phyloP scores from a whole-genome alignment of 495 filamentous ascomycete genomes.

The Hypoxylon fragiforme region DNA sequence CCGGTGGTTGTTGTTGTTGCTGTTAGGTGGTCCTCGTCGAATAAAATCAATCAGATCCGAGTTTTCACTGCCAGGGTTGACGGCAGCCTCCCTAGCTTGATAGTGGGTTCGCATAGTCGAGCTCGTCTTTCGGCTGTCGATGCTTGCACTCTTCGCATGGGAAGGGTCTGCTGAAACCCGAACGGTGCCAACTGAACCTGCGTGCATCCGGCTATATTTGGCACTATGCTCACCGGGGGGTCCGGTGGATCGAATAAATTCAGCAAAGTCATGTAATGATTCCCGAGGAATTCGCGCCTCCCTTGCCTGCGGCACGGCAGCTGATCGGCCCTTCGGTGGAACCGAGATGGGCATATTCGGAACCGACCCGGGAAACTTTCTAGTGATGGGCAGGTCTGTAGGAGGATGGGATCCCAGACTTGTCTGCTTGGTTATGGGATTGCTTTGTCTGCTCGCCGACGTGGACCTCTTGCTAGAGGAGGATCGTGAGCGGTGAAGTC shows the following conservation, averaged over 20 bases:
- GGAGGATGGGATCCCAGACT: slow-evolving; percentile 43
- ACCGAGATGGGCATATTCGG: slow-evolving; percentile 36
- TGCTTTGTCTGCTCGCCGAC: slow-evolving; percentile 18
- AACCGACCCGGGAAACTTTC: slow-evolving; percentile 30
- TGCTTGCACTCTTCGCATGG: slow-evolving; percentile 28
- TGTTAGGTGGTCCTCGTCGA: slow-evolving; percentile 71
- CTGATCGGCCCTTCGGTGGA: slow-evolving; percentile 40
- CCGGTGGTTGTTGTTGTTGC: slow-evolving; percentile 55
- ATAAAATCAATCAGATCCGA: slow-evolving; percentile 95
- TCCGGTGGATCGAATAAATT: slow-evolving; percentile 84
- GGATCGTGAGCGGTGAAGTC: slow-evolving; percentile 42
- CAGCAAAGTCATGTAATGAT: slow-evolving; percentile 75
- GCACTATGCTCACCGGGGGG: slow-evolving; percentile 51
- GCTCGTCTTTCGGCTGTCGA: slow-evolving; percentile 38
- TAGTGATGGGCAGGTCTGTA: slow-evolving; percentile 38
- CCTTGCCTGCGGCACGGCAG: slow-evolving; percentile 55
- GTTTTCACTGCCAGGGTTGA: slow-evolving; percentile 63
- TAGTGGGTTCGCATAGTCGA: slow-evolving; percentile 51
- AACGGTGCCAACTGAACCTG: slow-evolving; percentile 5
- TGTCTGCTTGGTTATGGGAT: slow-evolving; percentile 39
- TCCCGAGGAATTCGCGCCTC: slow-evolving; percentile 68
- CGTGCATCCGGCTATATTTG: slow-evolving; percentile 17
- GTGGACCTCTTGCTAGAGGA: slow-evolving; percentile 45
- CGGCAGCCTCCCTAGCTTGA: slow-evolving; percentile 72
- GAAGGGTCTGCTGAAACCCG: slow-evolving; percentile 32